Percentiles rank a stretch among this genome's conserved stretches.
These are phyloP conservation scores for Trichoderma virens DNA, from an alignment of 495 filamentous ascomycete species.

Conservation along the genomic window DNA sequence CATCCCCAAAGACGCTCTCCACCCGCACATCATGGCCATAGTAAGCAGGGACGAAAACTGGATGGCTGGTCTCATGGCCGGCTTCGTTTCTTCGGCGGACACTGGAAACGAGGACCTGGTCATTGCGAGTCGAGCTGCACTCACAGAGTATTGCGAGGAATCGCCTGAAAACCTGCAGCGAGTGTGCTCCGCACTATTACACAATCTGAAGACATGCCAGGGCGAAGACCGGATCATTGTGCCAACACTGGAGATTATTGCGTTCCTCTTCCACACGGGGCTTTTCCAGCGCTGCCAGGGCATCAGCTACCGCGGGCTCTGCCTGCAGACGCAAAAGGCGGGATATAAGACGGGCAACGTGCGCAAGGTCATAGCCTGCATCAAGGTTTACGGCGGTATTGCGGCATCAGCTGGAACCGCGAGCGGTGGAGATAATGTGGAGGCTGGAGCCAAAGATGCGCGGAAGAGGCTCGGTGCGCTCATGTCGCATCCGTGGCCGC, in stretches of 20 bases:
- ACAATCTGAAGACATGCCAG: conserved; percentile 29
- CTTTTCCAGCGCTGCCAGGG: conserved; percentile 23
- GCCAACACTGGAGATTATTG: conserved; percentile 65
- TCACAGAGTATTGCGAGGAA: conserved; percentile 43
- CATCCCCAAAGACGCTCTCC: conserved; percentile 22
- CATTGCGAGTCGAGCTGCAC: conserved; percentile 60
- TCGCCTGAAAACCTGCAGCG: conserved; percentile 24
- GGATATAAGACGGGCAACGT: conserved; percentile 78
- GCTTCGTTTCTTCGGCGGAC: conserved; percentile 74
- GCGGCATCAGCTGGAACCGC: conserved; percentile 17
- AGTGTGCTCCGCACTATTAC: conserved; percentile 26
- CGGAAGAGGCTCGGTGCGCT: conserved; percentile 36
- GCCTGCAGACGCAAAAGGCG: conserved; percentile 62
- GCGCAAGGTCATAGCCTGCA: conserved; percentile 65
- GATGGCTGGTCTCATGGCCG: conserved; percentile 53
- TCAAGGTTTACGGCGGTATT: conserved; percentile 69
- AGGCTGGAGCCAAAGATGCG: conserved; percentile 24
- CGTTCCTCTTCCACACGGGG: conserved; percentile 61
- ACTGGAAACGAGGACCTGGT: conserved; percentile 77
- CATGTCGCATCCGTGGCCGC: conserved; percentile 41
- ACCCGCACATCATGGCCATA: conserved; percentile 15
- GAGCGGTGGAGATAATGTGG: conserved; percentile 7
- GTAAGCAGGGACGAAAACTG: conserved; percentile 21
- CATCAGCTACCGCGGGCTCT: conserved; percentile 45
- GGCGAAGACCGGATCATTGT: conserved; percentile 63